Percentiles rank a stretch among this genome's conserved stretches.
phyloP scores from a whole-genome alignment of 108 stramenopile genomes.

The Aureococcus anophagefferens region DNA sequence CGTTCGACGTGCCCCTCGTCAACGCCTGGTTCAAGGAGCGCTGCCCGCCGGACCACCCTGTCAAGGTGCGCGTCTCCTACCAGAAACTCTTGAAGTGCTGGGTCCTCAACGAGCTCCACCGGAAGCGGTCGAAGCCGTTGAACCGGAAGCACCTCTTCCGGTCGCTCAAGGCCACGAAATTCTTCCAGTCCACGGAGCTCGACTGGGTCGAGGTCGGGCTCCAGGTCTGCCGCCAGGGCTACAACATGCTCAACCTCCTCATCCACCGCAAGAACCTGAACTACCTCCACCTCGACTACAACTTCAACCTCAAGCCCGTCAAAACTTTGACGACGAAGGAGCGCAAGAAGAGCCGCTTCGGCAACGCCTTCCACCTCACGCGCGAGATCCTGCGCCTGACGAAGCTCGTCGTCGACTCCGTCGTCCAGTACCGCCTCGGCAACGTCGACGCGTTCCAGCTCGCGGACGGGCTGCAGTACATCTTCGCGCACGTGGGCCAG shows the following conservation, averaged over 20 bases:
- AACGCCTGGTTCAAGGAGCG: conserved; percentile 80
- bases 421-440: conserved; percentile 93
- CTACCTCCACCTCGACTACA: conserved; percentile 99
- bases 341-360: conserved; percentile 86
- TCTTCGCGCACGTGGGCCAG: conserved; percentile 98
- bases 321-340: conserved; percentile 99
- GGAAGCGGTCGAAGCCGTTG: conserved; percentile 63
- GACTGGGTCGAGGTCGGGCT: conserved; percentile 99
- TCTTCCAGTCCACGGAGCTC: conserved; percentile 97
- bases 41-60: conserved; percentile 76
- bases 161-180: conserved; percentile 95
- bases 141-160: conserved; percentile 86
- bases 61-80: conserved; percentile 96
- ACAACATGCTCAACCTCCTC: conserved; percentile 96
- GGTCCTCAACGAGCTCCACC: conserved; percentile 87
- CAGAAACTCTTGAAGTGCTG: conserved; percentile 97
- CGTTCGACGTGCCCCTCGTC: conserved; percentile 90
- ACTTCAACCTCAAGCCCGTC: conserved; percentile 99
- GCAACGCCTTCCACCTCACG: conserved; percentile 85
- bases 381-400: conserved; percentile 96
- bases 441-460: conserved; percentile 98
- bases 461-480: conserved; percentile 97
- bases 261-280: conserved; percentile 96
- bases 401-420: conserved; percentile 95
- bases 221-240: conserved; percentile 94